These are phyloP conservation scores for Goffeauzyma gilvescens DNA, from an alignment of 768 basidiomycete genomes.

Conservation along the genomic window DNA sequence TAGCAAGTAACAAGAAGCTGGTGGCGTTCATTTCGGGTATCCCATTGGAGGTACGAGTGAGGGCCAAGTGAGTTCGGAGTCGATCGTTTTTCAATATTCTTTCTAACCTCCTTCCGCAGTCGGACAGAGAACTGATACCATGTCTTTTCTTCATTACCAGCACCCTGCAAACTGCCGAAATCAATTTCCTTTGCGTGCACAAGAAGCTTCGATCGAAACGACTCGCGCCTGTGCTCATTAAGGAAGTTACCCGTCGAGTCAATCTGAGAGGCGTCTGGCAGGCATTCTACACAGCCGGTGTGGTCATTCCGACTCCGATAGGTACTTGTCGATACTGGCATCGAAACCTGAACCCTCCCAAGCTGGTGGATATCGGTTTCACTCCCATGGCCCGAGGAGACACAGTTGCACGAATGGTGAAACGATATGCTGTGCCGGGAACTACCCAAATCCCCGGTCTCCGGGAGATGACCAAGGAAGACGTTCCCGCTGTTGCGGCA, in stretches of 20 bases:
- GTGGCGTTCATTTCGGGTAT: constrained; percentile 94
- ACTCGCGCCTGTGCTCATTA: constrained; percentile 84
- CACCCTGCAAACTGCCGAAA: constrained; percentile 56
- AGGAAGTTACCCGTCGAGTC: constrained; percentile 84
- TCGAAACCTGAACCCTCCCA: constrained; percentile 72
- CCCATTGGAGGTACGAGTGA: constrained; percentile 66
- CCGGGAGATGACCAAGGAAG: constrained; percentile 69
- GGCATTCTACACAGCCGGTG: constrained; percentile 89
- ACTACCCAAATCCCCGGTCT: constrained; percentile 39
- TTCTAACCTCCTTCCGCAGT: background rate
- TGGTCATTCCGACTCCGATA: constrained; percentile 82
- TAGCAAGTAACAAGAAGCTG: constrained; percentile 71
- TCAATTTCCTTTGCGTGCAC: constrained; percentile 94
- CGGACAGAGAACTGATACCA: background rate
- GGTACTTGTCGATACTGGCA: constrained; percentile 70
- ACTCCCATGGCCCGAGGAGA: constrained; percentile 65
- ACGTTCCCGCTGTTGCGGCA: constrained; percentile 50
- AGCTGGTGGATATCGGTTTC: constrained; percentile 78
- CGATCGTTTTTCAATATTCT: too few relatives aligned
- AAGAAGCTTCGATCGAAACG: constrained; percentile 93
- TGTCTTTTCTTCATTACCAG: constrained; percentile 32
- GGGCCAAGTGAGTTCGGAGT: constrained; percentile 45
- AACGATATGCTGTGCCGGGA: constrained; percentile 47
- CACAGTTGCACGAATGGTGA: constrained; percentile 81
- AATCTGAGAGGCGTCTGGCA: constrained; percentile 82